Evolutionary conservation across 805 yeast genomes (phyloP).

Genomic region (Candida taoyuanica): DNA sequence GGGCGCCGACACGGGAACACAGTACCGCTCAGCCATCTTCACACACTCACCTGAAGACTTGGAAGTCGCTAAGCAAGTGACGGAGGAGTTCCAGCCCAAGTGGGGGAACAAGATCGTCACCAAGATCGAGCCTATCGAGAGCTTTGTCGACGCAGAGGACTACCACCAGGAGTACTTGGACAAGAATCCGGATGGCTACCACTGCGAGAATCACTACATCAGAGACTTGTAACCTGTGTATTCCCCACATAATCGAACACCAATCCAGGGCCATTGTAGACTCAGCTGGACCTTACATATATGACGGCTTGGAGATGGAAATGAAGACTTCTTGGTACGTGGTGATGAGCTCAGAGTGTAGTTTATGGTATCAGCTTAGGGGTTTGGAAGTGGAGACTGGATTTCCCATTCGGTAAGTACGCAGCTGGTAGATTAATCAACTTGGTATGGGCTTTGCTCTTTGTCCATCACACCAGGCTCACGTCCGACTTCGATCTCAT

Average conservation of each 20-base stretch:
- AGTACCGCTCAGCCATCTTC: conserved; percentile 82
- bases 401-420: conserved; percentile 9
- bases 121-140: conserved; percentile 56
- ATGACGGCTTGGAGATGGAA: no score
- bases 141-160: conserved; percentile 91
- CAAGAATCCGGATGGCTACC: conserved; percentile 81
- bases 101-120: conserved; percentile 74
- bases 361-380: no score
- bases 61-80: conserved; percentile 39
- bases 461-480: conserved; percentile 1
- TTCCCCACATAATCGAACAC: no score
- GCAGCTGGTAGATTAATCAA: conserved; percentile 3
- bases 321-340: no score
- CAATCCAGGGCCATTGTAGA: no score
- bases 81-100: conserved; percentile 55
- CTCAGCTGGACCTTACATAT: no score
- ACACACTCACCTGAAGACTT: conserved; percentile 47
- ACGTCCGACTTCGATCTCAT: conserved; percentile 12
- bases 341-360: no score
- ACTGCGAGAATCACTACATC: conserved; percentile 83
- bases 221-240: conserved; percentile 38
- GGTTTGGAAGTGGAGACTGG: no score
- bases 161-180: conserved; percentile 83
- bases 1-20: conserved; percentile 87
- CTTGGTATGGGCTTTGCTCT: no score